Evolutionary conservation across 75 land plant species (phyloP).

Genomic region (Pinus taeda): DNA sequence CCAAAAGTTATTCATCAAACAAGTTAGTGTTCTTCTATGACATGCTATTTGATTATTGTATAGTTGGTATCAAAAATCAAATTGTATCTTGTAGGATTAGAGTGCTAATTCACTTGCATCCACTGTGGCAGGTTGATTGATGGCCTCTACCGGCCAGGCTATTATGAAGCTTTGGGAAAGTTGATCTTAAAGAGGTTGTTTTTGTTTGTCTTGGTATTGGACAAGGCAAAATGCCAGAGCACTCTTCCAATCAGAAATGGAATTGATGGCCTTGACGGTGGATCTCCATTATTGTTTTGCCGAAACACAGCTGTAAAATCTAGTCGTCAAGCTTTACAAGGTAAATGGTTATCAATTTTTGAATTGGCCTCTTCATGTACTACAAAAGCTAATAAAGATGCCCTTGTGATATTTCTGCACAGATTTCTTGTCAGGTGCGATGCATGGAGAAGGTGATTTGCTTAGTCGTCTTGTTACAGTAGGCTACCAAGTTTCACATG

Average conservation of each 20-base stretch:
- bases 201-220: conserved; percentile 73
- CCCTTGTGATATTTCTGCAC: not conserved
- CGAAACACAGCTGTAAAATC: conserved; percentile 54
- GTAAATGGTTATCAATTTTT: conserved; percentile 20
- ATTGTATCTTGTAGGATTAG: not conserved
- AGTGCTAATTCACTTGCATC: not conserved
- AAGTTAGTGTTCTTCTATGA: conserved; percentile 28
- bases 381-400: not conserved
- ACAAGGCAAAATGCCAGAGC: conserved; percentile 61
- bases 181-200: conserved; percentile 76
- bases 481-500: conserved; percentile 73
- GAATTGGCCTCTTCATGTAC: not conserved
- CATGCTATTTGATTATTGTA: not conserved
- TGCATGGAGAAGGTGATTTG: conserved; percentile 95
- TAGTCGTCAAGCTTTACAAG: conserved; percentile 71
- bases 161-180: conserved; percentile 68
- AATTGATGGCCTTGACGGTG: conserved; percentile 92
- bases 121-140: conserved; percentile 27
- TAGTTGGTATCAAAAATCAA: not conserved
- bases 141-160: conserved; percentile 59
- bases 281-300: conserved; percentile 73
- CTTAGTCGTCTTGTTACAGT: conserved; percentile 56
- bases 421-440: conserved; percentile 59
- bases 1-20: conserved; percentile 71
- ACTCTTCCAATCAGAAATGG: conserved; percentile 60